These are phyloP conservation scores for Yarrowia phangngaensis DNA, from an alignment of 805 yeast species.

Conservation along the genomic window DNA sequence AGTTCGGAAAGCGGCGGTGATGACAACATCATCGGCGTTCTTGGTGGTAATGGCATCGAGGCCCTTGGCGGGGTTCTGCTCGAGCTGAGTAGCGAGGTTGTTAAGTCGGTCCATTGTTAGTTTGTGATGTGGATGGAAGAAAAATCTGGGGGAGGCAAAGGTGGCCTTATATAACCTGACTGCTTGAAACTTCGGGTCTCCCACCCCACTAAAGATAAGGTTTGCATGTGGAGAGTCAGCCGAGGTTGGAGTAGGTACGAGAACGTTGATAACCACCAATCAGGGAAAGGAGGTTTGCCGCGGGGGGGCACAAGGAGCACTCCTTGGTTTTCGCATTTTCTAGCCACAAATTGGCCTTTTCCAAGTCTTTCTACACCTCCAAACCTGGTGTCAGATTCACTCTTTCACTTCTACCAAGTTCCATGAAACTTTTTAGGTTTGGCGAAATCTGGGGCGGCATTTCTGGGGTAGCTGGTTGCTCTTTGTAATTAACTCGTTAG, in stretches of 20 bases:
- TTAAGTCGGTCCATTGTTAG: slow-evolving; percentile 38
- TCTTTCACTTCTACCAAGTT: slow-evolving; percentile 12
- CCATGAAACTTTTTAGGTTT: slow-evolving; percentile 11
- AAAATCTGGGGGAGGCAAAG: not conserved
- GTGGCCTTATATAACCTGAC: slow-evolving; percentile 5
- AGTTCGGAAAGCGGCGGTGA: slow-evolving; percentile 86
- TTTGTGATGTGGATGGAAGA: slow-evolving; percentile 1
- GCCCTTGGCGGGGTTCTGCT: slow-evolving; percentile 38
- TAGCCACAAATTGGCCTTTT: too few species aligned
- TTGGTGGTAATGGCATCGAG: slow-evolving; percentile 46
- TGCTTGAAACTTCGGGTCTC: not conserved
- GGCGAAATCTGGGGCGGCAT: slow-evolving; percentile 26
- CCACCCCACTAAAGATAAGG: slow-evolving; percentile 16
- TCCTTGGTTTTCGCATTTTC: too few species aligned
- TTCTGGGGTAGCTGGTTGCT: slow-evolving; percentile 12
- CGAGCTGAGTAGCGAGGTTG: slow-evolving; percentile 37
- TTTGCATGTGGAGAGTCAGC: slow-evolving; percentile 23
- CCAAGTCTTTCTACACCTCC: not conserved
- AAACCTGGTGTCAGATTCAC: too few species aligned
- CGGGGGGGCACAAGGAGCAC: too few species aligned
- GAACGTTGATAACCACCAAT: too few species aligned
- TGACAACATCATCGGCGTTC: slow-evolving; percentile 83
- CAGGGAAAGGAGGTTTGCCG: too few species aligned
- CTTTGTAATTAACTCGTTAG: not conserved
- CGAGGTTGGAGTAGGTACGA: slow-evolving; percentile 22